Evolutionary conservation across 352 stramenopile genomes (phyloP), one percentile per base, ranked within the genome.

Genomic region (Globisporangium megalacanthum): DNA sequence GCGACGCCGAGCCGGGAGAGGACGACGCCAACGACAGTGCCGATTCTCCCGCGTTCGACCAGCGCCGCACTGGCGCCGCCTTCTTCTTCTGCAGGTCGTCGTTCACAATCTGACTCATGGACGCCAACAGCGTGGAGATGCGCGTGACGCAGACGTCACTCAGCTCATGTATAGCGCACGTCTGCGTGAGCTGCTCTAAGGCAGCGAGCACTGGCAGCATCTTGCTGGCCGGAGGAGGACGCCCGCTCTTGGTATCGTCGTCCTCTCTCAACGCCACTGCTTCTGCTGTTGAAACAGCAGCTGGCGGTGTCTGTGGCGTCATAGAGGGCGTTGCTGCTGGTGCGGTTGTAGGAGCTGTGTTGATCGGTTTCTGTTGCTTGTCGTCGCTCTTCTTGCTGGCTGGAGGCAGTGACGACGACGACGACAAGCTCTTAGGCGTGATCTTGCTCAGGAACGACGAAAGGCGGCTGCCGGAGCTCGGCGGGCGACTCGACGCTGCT

Each of bases 111-210:
- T 90, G 79, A 58, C 72, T 79, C 25, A 87, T 77, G 0, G 79
- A 88, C 13, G 70, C 72, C 22, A 90, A 44, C 57, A 90, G 45
- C n/a, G 79, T 87, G 31, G 76, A 77, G 53, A 90, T 78, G 14
- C 76, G 75, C 2, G 79, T 74, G 58, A 87, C 86, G 22, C 75
- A 64, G 15, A 87, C 71, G 47, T 90, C 79, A 1, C 58, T 82
- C 42, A 90, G 62, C 51, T 90, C 79, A 29, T 75, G 65, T 52
- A 79, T 68, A 39, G 85, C 70, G 37, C 75, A 88, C 13, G 71
- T 77, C 19, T 82, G 69, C 11, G 62, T 55, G 45, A 90, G 69
- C 52, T 86, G 73, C 44, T 79, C 68, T 20, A 89, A 37, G 10
- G 62, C 70, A 0, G 67, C 45, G 20, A 89, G 45, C 25, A 89